Base-by-base conservation (phyloP, 768 basidiomycete genomes). In the Phylloporus rhodoxanthus region DNA sequence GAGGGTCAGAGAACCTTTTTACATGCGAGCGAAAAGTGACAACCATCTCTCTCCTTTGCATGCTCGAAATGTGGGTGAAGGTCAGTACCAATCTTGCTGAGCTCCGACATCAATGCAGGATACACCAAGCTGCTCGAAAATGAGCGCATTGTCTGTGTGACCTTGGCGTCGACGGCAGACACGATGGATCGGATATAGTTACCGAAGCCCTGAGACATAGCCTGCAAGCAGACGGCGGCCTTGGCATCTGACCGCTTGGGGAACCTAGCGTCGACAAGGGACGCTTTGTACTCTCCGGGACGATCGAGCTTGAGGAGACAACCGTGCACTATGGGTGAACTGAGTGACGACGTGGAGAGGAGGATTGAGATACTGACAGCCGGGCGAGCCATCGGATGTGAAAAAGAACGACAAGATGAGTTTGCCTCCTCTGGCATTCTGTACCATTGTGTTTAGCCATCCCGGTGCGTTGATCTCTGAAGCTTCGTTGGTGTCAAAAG, bases 171-270 rank as follows among this genome's bases (percentile, higher is more conserved):
- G 7, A 75, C 55, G 15, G 67, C 70, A 10, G 66, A 65, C 15
- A 65, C 64, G 29, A 81, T 61, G 4, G 65, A 61, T 15, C 77
- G 79, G 38, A 84, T 75, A 55, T 81, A 81, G 19, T 72, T 65
- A 5, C 80, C 81, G 9, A 82, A 68, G 8, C 81, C 81, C 52
- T 80, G 74, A 2, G 82, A 79, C 62, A 87, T 77, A 0, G 84
- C 86, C 14, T 79, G 69, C 20, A 88, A 64, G 51, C 77, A 80
- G 2, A 79, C 86, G 0, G 85, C 87, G 0, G 75, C 72, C 62
- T 83, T 85, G n/a, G 85, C 85, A 45, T 87, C 85, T 0, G 68
- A 65, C 3, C 79, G 79, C 57, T 78, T 83, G 2, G 70, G 56
- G 54, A 87, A 87, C 14, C 71, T 70, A 0, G 80, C 70, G n/a